Evolutionary conservation across 306 rosid genomes (phyloP), one percentile per base, ranked within the genome.

Genomic region (Castanopsis chinensis): DNA sequence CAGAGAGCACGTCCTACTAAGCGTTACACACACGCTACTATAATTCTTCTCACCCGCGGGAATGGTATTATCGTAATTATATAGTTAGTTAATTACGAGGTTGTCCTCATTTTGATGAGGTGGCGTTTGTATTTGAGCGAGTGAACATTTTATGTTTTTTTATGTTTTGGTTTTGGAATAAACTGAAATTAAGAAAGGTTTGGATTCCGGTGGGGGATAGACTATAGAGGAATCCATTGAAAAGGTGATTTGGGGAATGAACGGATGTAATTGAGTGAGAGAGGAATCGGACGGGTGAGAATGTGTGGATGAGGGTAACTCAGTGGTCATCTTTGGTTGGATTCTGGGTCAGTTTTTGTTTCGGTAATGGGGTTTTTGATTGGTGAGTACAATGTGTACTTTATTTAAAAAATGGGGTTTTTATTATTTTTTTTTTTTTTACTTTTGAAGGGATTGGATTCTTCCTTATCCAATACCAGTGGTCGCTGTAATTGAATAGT

Each of bases 171-270:
- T 10, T 0, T 71, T 3, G 20, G 28, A 77, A 15, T 70, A 8
- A 75, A 67, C 71, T 54, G 23, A 4, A 83, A 53, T 76, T 76
- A 71, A 79, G 59, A 75, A 13, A 30, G 13, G 23, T 79, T 83
- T 83, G 87, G 81, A 65, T 71, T 79, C 87, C 84, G 81, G 49
- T 19, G 63, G 41, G 14, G 23, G 21, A 19, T 69, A 20, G 72
- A 21, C 57, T 20, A 78, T 65, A 51, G 71, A 7, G 56, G 43
- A 58, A 68, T 4, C n/a, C 9, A 4, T 6, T 13, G 32, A 55
- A n/a, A 14, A 6, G 14, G 35, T 52, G 23, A 17, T 59, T 41
- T 13, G 27, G 49, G 32, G 32, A 43, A 56, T 57, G 18, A 77
- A 77, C 71, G 83, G 87, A 51, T 68, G 82, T 17, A 30, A 84